These are phyloP conservation scores for Xylaria acuta DNA, from an alignment of 495 filamentous ascomycete species.

Conservation along the genomic window DNA sequence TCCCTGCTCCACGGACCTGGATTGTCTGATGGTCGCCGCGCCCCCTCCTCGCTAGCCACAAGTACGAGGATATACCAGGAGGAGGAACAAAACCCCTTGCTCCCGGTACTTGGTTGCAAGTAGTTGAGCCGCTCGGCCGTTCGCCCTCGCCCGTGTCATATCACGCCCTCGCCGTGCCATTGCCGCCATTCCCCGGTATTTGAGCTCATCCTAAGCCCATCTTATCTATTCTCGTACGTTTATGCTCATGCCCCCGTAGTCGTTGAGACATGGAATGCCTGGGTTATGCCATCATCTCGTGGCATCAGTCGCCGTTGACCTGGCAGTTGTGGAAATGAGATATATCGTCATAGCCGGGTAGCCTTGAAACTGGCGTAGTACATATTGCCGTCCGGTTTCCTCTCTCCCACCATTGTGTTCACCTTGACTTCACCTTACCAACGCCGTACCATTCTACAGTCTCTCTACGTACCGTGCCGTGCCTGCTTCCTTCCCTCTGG, in stretches of 20 bases:
- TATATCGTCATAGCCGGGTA: constrained; percentile 14
- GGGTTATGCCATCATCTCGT: neutral
- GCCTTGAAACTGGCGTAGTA: constrained; percentile 25
- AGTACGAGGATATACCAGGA: neutral
- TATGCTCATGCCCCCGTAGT: constrained; percentile 9
- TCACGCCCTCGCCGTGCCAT: neutral
- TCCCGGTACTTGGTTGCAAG: neutral
- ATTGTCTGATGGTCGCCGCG: neutral
- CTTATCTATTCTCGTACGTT: constrained; percentile 24
- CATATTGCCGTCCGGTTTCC: constrained; percentile 11
- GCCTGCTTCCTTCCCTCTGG: neutral
- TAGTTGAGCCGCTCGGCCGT: constrained; percentile 20
- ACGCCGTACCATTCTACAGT: constrained; percentile 2
- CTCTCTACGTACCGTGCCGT: neutral
- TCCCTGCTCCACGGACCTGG: constrained; percentile 25
- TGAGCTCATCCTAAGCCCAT: constrained; percentile 19
- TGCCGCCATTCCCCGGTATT: constrained; percentile 16
- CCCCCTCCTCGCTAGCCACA: neutral
- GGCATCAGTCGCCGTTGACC: constrained; percentile 1
- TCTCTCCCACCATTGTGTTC: neutral
- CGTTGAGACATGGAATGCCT: constrained; percentile 21
- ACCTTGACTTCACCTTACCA: constrained; percentile 24
- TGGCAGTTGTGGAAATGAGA: constrained; percentile 5
- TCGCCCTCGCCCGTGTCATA: constrained; percentile 13
- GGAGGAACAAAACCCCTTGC: neutral